Base-by-base conservation (phyloP, 306 rosid genomes). In the Vachellia pachyceras region DNA sequence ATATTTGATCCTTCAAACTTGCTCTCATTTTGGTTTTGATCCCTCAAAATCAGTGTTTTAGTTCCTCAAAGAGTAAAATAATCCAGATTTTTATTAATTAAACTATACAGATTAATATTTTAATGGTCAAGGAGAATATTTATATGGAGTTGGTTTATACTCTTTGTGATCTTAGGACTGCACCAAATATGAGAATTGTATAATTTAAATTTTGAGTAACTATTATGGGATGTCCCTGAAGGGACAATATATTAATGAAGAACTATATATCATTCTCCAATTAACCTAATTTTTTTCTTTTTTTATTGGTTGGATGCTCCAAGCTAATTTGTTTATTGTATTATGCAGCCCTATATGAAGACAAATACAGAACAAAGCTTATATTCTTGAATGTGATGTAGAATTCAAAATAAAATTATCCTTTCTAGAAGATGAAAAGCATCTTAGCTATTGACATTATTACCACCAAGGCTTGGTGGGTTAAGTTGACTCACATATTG, bases 211-310 rank as follows among this genome's bases (percentile, higher is more conserved):
- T 0, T 29, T 29, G 33, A 29, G 2, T 29, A 29, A 29, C 33
- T 2, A 29, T 29, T 29, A 29, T 29, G 33, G 33, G 33, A 29
- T 29, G 33, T 29, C 33, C 33, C 33, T 29, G 1, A 29, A 29
- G 33, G 33, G 33, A 29, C 33, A 29, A 29, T n/a, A n/a, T n/a
- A n/a, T 29, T 29, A 29, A 29, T 89, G 90, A 37, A 37, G 54
- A 47, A 47, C 2, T 47, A 14, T 47, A 10, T 5, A 47, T 47
- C 17, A 47, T 14, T 18, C 54, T 47, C 17, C n/a, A 47, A 47
- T 5, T 47, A 14, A 14, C 13, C 18, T 47, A 29, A 29, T 29
- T 18, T 47, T 11, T 45, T 18, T 47, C 0, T 13, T 14, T 14
- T 14, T 47, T 12, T 47, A 3, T 13, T 13, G 52, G 52, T 4